Evolutionary conservation across 371 early-diverging fungal genomes (phyloP).

Genomic region (Haplosporangium sp.): DNA sequence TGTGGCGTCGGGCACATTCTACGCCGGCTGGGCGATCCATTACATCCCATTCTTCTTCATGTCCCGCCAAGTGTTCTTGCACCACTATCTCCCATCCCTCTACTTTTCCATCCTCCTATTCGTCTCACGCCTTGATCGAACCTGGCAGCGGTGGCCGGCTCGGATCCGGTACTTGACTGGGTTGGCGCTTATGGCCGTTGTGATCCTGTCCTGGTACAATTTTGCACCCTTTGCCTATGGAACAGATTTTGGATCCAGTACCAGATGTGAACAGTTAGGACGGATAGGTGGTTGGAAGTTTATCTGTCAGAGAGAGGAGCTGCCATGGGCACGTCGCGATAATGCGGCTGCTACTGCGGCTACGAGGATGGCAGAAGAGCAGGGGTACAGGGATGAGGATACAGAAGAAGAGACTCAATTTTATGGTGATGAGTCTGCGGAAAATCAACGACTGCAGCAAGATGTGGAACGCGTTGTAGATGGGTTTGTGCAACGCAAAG

Average conservation of each 20-base stretch:
- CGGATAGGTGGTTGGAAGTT: conserved; percentile 35
- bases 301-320: conserved; percentile 23
- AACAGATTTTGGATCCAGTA: conserved; percentile 21
- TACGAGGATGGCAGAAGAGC: conserved; percentile 1
- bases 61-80: conserved; percentile 93
- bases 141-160: conserved; percentile 54
- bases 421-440: not conserved
- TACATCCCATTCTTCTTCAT: conserved; percentile 95
- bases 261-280: conserved; percentile 21
- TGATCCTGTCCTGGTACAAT: conserved; percentile 61
- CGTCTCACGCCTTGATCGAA: conserved; percentile 67
- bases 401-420: conserved; percentile 23
- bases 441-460: not conserved
- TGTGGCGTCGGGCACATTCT: conserved; percentile 80
- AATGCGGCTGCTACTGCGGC: not conserved
- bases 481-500: not conserved
- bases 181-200: conserved; percentile 57
- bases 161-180: conserved; percentile 23
- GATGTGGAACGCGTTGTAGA: conserved; percentile 1
- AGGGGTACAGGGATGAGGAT: conserved; percentile 2
- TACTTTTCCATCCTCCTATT: conserved; percentile 85
- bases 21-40: conserved; percentile 89
- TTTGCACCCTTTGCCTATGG: conserved; percentile 91
- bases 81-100: conserved; percentile 96
- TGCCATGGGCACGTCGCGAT: conserved; percentile 18